Conservation (phyloP, 2,329 filamentous ascomycete genomes). For the Xylaria arbuscula region DNA sequence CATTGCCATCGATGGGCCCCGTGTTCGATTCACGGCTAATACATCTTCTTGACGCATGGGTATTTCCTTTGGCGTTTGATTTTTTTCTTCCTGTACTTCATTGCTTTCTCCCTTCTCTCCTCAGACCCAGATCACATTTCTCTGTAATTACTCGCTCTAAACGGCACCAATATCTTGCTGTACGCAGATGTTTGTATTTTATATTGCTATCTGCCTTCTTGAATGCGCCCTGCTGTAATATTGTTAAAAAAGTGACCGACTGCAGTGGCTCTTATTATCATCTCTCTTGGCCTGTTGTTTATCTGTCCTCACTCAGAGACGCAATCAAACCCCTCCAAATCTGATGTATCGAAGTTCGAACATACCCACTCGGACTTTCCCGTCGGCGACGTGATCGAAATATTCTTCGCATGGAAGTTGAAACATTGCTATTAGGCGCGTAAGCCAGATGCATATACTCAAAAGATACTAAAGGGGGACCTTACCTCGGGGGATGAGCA, state of each 20-base stretch:
- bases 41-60: constrained; percentile 41
- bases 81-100: no score
- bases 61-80: no score
- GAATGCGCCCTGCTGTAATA: no score
- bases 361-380: constrained; percentile 40
- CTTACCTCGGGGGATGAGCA: constrained; percentile 60
- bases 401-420: constrained; percentile 39
- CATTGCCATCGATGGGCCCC: constrained; percentile 65
- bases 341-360: constrained; percentile 38
- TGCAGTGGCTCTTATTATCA: no score
- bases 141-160: no score
- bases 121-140: no score
- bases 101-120: no score
- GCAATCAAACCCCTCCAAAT: constrained; percentile 40
- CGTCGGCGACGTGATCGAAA: constrained; percentile 38
- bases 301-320: constrained; percentile 20
- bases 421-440: constrained; percentile 37
- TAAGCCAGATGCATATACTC: constrained; percentile 7
- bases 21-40: constrained; percentile 59
- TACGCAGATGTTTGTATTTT: no score
- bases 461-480: neutral
- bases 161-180: no score
- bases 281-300: neutral
- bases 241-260: no score
- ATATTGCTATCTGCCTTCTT: neutral